Conservation (phyloP, 345 rosid genomes). For the Psidium friedrichsthalianum region DNA sequence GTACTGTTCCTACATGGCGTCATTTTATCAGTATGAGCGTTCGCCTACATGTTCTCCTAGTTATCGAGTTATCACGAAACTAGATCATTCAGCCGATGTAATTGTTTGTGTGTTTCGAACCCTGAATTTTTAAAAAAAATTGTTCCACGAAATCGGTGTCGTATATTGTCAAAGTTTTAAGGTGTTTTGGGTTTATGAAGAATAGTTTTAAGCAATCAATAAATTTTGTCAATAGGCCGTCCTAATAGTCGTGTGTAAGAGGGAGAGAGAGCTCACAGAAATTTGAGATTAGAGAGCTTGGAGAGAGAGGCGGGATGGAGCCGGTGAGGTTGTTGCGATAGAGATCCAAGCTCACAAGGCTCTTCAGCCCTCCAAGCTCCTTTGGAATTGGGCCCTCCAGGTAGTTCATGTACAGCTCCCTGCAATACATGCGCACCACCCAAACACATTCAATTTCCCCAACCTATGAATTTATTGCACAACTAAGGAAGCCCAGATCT, state of each 20-base stretch:
- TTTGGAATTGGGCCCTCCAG: conserved; percentile 46
- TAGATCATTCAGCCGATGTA: not conserved
- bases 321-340: conserved; percentile 58
- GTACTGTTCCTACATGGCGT: not conserved
- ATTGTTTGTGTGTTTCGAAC: not conserved
- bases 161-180: not conserved
- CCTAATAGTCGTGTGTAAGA: not conserved
- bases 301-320: conserved; percentile 45
- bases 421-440: conserved; percentile 4
- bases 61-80: not conserved
- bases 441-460: not conserved
- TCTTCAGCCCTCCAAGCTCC: conserved; percentile 50
- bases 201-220: not conserved
- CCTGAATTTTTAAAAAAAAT: not conserved
- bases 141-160: not conserved
- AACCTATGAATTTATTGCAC: not conserved
- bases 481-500: not conserved
- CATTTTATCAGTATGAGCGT: not conserved
- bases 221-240: not conserved
- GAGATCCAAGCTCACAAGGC: conserved; percentile 59
- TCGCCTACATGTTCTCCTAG: not conserved
- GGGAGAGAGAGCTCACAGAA: conserved; percentile 34
- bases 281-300: conserved; percentile 44
- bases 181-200: not conserved
- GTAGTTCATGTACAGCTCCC: conserved; percentile 59